phyloP scores from a whole-genome alignment of 2,329 filamentous ascomycete genomes.

The Talaromyces atroroseus region DNA sequence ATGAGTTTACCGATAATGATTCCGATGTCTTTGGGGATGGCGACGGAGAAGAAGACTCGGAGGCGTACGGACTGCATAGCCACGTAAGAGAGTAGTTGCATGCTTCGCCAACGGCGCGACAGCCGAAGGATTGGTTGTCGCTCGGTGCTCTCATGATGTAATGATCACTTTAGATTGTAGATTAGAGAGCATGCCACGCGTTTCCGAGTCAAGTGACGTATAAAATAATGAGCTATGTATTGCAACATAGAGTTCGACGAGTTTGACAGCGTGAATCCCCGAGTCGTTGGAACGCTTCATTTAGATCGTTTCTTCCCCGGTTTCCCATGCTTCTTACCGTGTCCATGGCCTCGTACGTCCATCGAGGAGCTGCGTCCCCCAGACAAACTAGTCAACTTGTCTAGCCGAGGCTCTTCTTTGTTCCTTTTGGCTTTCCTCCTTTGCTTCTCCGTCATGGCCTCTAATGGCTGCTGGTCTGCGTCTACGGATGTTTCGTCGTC shows the following conservation, averaged over 20 bases:
- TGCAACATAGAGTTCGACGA: neutral
- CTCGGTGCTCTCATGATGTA: neutral
- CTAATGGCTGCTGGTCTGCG: constrained; percentile 12
- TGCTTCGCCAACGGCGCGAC: neutral
- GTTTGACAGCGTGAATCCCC: neutral
- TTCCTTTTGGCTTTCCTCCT: constrained; percentile 15
- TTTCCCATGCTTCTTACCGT: constrained; percentile 8
- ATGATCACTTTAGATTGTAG: neutral
- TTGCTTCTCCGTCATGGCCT: constrained; percentile 15
- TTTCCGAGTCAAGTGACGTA: neutral
- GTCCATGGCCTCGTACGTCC: constrained; percentile 17
- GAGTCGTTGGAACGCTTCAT: neutral
- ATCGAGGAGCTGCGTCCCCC: constrained; percentile 21
- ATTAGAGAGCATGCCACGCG: neutral
- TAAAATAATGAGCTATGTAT: neutral
- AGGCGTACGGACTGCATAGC: constrained; percentile 38
- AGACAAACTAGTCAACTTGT: constrained; percentile 28
- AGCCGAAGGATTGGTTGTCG: neutral
- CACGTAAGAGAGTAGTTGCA: constrained; percentile 20
- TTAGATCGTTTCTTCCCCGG: constrained; percentile 8
- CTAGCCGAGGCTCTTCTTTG: constrained; percentile 18
- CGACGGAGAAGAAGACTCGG: constrained; percentile 33
- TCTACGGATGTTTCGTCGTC: neutral
- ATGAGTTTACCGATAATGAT: constrained; percentile 51
- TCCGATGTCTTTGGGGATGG: constrained; percentile 44